Percentiles rank a stretch among this genome's conserved stretches.
These are phyloP conservation scores for Pseudoturritis turrita DNA, from an alignment of 345 rosid species.

Conservation along the genomic window DNA sequence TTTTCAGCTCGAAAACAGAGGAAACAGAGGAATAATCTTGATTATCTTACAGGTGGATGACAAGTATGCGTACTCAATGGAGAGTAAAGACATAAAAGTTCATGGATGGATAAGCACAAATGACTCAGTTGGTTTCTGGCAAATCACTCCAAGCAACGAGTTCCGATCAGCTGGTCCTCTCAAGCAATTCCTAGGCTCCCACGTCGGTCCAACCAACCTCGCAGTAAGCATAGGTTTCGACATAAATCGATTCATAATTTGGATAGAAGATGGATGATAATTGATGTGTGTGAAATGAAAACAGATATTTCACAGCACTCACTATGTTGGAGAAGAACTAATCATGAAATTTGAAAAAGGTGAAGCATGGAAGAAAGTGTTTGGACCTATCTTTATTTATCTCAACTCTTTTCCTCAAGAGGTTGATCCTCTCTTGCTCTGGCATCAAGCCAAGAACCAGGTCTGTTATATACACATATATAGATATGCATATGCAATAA, in stretches of 20 bases:
- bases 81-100: slow-evolving; percentile 53
- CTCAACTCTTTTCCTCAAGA: slow-evolving; percentile 50
- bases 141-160: slow-evolving; percentile 92
- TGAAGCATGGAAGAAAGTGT: slow-evolving; percentile 92
- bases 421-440: slow-evolving; percentile 52
- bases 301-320: slow-evolving; percentile 83
- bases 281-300: background rate
- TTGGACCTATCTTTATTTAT: slow-evolving; percentile 78
- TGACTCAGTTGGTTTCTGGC: slow-evolving; percentile 83
- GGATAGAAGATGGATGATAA: background rate
- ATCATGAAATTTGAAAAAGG: slow-evolving; percentile 42
- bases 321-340: slow-evolving; percentile 78
- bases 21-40: background rate
- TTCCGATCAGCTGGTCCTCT: slow-evolving; percentile 81
- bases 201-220: slow-evolving; percentile 83
- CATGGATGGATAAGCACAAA: slow-evolving; percentile 88
- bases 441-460: slow-evolving; percentile 86
- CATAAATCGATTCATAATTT: background rate
- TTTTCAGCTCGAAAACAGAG: background rate
- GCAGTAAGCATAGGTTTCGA: slow-evolving; percentile 45
- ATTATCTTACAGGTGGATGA: slow-evolving; percentile 67
- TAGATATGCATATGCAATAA: background rate
- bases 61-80: slow-evolving; percentile 75
- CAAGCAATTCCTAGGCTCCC: slow-evolving; percentile 81
- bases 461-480: slow-evolving; percentile 18